A percentile compares a stretch with the other conserved stretches of the same genome.
phyloP scores from a whole-genome alignment of 2,329 filamentous ascomycete species.

The Parafenestella ontariensis region DNA sequence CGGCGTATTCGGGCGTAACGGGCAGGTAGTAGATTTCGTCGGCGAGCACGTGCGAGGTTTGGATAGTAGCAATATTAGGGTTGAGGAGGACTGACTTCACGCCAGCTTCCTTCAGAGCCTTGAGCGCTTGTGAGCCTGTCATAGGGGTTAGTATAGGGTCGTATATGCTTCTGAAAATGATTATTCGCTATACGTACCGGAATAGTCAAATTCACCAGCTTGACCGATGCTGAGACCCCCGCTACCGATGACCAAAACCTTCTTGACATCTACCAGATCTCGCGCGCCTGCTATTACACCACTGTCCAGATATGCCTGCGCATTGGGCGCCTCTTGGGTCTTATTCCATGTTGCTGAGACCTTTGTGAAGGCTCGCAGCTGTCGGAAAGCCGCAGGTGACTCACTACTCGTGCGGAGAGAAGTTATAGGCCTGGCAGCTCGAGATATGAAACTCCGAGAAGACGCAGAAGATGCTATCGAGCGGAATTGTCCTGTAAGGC shows the following conservation, averaged over 20 bases:
- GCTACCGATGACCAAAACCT: slow-evolving; percentile 94
- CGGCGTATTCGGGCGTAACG: slow-evolving; percentile 96
- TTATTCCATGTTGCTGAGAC: slow-evolving; percentile 45
- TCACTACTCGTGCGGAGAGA: slow-evolving; percentile 39
- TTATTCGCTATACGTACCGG: slow-evolving; percentile 65
- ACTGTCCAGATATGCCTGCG: slow-evolving; percentile 87
- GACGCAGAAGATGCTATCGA: slow-evolving; percentile 36
- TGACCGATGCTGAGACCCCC: slow-evolving; percentile 96
- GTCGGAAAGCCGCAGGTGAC: slow-evolving; percentile 40
- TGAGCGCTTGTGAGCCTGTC: slow-evolving; percentile 90
- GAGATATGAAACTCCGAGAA: slow-evolving; percentile 42
- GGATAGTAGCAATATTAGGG: slow-evolving; percentile 97
- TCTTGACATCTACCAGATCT: slow-evolving; percentile 88
- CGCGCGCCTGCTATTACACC: slow-evolving; percentile 80
- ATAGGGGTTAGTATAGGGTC: slow-evolving; percentile 19
- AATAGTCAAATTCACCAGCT: slow-evolving; percentile 98
- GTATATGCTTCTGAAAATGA: not conserved
- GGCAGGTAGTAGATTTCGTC: slow-evolving; percentile 99
- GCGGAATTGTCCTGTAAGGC: slow-evolving; percentile 43
- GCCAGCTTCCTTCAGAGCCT: slow-evolving; percentile 94
- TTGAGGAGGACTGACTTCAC: slow-evolving; percentile 93
- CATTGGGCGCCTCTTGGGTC: slow-evolving; percentile 75
- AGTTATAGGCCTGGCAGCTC: slow-evolving; percentile 40
- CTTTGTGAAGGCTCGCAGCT: slow-evolving; percentile 50
- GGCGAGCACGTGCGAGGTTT: slow-evolving; percentile 93